Conservation (phyloP, 805 yeast species). For the Pichia paraexigua region DNA sequence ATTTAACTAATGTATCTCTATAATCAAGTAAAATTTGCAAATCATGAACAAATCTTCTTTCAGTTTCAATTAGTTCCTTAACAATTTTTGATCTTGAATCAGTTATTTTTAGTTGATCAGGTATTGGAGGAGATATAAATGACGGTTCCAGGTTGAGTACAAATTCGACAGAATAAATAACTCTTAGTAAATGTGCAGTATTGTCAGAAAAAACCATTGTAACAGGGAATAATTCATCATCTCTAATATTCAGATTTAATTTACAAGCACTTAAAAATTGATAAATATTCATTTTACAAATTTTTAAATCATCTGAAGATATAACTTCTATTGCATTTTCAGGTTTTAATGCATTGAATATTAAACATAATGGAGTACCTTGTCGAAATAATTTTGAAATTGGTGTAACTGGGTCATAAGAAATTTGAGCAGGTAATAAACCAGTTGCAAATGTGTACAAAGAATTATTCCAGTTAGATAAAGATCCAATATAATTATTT, state of each 20-base stretch:
- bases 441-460: slow-evolving; percentile 67
- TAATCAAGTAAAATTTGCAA: slow-evolving; percentile 66
- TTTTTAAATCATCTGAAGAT: slow-evolving; percentile 71
- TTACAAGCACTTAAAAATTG: slow-evolving; percentile 85
- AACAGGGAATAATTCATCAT: slow-evolving; percentile 80
- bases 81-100: slow-evolving; percentile 72
- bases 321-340: slow-evolving; percentile 46
- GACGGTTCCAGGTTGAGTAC: slow-evolving; percentile 50
- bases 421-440: slow-evolving; percentile 60
- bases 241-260: slow-evolving; percentile 61
- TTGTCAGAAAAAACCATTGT: slow-evolving; percentile 81
- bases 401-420: slow-evolving; percentile 89
- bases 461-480: slow-evolving; percentile 30
- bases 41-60: slow-evolving; percentile 88
- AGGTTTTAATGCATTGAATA: slow-evolving; percentile 64
- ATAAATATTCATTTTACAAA: slow-evolving; percentile 83
- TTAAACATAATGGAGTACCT: slow-evolving; percentile 84
- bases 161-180: slow-evolving; percentile 61
- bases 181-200: slow-evolving; percentile 68
- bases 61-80: slow-evolving; percentile 79
- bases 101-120: slow-evolving; percentile 27
- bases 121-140: slow-evolving; percentile 16
- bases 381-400: slow-evolving; percentile 82
- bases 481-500: background rate
- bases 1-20: slow-evolving; percentile 55